Evolutionary conservation across 768 basidiomycete species (phyloP).

Genomic region (Tremella yokohamensis): DNA sequence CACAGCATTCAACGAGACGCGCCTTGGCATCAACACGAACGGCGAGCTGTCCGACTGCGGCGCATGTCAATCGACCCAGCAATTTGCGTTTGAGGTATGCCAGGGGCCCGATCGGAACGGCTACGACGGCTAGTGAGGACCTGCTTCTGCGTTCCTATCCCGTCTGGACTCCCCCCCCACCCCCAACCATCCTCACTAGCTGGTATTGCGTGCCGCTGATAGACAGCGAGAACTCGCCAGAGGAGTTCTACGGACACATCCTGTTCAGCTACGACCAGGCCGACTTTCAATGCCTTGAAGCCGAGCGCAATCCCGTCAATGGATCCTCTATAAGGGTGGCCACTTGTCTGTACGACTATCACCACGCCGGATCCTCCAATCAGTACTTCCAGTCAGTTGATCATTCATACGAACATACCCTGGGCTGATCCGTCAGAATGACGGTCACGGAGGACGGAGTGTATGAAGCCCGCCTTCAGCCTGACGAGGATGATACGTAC

Average conservation of each 20-base stretch:
- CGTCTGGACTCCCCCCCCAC: background rate
- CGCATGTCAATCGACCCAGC: conserved; percentile 22
- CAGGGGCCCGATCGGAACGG: conserved; percentile 14
- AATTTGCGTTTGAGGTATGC: conserved; percentile 27
- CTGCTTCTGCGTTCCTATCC: background rate
- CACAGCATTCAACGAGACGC: conserved; percentile 16
- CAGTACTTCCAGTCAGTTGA: conserved; percentile 18
- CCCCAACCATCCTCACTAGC: background rate
- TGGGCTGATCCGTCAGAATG: too few relatives aligned
- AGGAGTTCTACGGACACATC: conserved; percentile 22
- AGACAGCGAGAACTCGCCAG: conserved; percentile 14
- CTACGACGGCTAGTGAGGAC: conserved; percentile 19
- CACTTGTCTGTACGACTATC: conserved; percentile 21
- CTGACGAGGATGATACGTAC: too few relatives aligned
- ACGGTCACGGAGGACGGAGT: too few relatives aligned
- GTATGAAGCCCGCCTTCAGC: too few relatives aligned
- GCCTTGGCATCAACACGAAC: conserved; percentile 12
- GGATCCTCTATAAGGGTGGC: conserved; percentile 8
- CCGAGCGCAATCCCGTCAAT: conserved; percentile 5
- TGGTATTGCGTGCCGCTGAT: background rate
- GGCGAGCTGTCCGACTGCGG: conserved; percentile 21
- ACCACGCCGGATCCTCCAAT: conserved; percentile 9
- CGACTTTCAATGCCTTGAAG: conserved; percentile 15
- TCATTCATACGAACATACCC: background rate
- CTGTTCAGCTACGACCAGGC: conserved; percentile 13